A percentile compares a stretch with the other conserved stretches of the same genome.
These are phyloP conservation scores for Tolypocladium guangdongense DNA, from an alignment of 2,329 filamentous ascomycete genomes.

Conservation along the genomic window DNA sequence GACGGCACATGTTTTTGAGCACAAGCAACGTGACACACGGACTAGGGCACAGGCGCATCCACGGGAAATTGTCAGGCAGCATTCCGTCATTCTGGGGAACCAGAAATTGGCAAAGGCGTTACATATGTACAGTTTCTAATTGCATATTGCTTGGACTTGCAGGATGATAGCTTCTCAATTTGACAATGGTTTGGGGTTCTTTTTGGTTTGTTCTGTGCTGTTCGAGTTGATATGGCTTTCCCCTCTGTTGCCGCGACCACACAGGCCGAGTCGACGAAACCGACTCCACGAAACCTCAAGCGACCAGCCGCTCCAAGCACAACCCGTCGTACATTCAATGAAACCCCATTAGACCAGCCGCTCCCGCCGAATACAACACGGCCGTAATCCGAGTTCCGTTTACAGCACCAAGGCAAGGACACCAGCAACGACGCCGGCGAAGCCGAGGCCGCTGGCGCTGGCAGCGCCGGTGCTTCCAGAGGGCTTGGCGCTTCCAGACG, in stretches of 20 bases:
- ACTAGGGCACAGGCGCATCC: neutral
- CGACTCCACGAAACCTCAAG: too few species aligned
- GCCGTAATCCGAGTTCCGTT: neutral
- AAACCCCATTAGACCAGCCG: neutral
- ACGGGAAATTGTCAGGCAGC: neutral
- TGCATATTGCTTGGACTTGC: neutral
- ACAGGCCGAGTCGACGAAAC: too few species aligned
- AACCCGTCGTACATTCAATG: too few species aligned
- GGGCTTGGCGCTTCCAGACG: neutral
- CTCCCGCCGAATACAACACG: neutral
- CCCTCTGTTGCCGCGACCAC: too few species aligned
- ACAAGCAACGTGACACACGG: neutral
- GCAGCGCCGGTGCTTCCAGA: conserved; percentile 12
- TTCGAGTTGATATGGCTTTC: too few species aligned
- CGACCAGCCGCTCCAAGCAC: too few species aligned
- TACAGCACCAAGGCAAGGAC: conserved; percentile 18
- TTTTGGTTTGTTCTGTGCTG: too few species aligned
- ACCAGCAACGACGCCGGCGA: conserved; percentile 15
- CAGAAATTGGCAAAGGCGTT: neutral
- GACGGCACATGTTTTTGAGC: neutral
- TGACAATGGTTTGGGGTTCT: too few species aligned
- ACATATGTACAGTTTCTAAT: neutral
- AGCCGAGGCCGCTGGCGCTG: conserved; percentile 11
- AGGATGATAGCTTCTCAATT: neutral
- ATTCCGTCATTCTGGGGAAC: neutral